A percentile compares a stretch with the other conserved stretches of the same genome.
phyloP scores from a whole-genome alignment of 1,284 basidiomycete genomes.

The Xanthoconium separans region DNA sequence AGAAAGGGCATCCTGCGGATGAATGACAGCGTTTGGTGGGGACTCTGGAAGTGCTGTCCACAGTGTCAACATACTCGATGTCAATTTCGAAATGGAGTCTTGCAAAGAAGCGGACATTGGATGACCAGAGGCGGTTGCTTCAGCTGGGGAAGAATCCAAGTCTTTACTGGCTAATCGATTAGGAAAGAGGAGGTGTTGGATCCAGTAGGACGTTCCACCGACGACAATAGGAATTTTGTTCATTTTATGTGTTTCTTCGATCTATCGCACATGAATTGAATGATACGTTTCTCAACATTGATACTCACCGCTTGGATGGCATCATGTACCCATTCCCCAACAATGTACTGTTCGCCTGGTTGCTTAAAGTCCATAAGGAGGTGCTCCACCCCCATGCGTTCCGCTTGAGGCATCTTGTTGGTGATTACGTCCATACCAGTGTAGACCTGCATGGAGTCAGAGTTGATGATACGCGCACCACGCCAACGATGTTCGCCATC shows the following conservation, averaged over 20 bases:
- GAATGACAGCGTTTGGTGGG: constrained; percentile 48
- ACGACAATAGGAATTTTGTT: constrained; percentile 83
- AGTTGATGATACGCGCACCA: constrained; percentile 83
- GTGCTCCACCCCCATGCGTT: constrained; percentile 84
- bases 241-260: constrained; percentile 62
- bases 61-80: constrained; percentile 47
- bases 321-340: constrained; percentile 84
- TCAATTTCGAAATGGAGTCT: constrained; percentile 42
- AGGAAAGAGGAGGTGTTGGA: constrained; percentile 89
- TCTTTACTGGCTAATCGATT: constrained; percentile 51
- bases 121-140: background rate
- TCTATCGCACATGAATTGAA: constrained; percentile 43
- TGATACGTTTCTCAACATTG: background rate
- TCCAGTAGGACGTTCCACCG: constrained; percentile 96
- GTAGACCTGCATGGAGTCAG: constrained; percentile 99
- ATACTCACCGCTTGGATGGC: constrained; percentile 63
- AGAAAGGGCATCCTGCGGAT: constrained; percentile 55
- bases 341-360: constrained; percentile 84
- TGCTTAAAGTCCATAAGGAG: constrained; percentile 86
- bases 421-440: constrained; percentile 93
- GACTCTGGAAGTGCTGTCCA: constrained; percentile 54
- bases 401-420: constrained; percentile 83
- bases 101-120: constrained; percentile 30
- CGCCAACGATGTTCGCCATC: constrained; percentile 44
- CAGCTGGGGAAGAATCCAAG: background rate